Evolutionary conservation across 2,329 filamentous ascomycete species (phyloP).

Genomic region (Gliomastix tumulicola): DNA sequence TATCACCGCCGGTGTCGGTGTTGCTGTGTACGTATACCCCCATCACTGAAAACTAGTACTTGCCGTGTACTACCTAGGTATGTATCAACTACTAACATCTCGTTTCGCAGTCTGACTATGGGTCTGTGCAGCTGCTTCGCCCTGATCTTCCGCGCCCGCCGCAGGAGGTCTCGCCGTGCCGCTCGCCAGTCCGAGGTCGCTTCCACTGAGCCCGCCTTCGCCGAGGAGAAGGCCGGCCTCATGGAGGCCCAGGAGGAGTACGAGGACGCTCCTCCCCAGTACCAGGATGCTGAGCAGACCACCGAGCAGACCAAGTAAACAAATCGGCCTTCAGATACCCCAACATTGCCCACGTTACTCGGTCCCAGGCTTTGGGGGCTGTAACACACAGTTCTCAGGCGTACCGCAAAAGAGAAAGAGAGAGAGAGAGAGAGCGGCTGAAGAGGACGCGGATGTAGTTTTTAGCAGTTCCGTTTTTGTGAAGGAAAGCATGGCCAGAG

Average conservation of each 20-base stretch:
- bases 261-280: slow-evolving; percentile 17
- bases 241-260: slow-evolving; percentile 27
- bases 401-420: too few species aligned
- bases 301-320: background rate
- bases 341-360: slow-evolving; percentile 6
- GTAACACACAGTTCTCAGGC: too few species aligned
- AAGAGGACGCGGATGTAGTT: too few species aligned
- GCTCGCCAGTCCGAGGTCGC: slow-evolving; percentile 24
- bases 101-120: slow-evolving; percentile 50
- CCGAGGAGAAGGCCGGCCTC: slow-evolving; percentile 44
- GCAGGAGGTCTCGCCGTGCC: slow-evolving; percentile 13
- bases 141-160: slow-evolving; percentile 42
- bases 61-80: background rate
- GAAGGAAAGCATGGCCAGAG: too few species aligned
- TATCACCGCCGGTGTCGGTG: slow-evolving; percentile 59
- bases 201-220: slow-evolving; percentile 23
- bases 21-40: slow-evolving; percentile 49
- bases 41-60: too few species aligned
- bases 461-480: too few species aligned
- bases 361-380: too few species aligned
- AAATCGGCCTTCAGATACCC: slow-evolving; percentile 2
- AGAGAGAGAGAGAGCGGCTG: too few species aligned
- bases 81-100: slow-evolving; percentile 15
- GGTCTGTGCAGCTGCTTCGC: slow-evolving; percentile 55
- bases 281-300: slow-evolving; percentile 12